These are phyloP conservation scores for Xanthoconium separans DNA, from an alignment of 1,284 basidiomycete genomes.

Conservation along the genomic window DNA sequence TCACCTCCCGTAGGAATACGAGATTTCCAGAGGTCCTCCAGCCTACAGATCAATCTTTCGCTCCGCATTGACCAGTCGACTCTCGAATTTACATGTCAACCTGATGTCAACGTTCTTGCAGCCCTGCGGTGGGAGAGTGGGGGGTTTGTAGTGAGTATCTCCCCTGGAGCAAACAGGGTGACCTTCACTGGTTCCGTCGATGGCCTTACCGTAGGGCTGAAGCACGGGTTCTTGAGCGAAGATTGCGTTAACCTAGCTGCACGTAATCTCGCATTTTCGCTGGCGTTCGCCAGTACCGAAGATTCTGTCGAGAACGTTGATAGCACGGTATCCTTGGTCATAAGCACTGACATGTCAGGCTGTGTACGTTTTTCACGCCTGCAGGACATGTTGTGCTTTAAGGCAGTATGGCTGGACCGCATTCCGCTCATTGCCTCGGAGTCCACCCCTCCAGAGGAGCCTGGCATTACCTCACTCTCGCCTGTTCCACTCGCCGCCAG, in stretches of 20 bases:
- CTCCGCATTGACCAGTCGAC: constrained; percentile 87
- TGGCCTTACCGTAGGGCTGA: constrained; percentile 74
- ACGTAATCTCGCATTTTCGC: constrained; percentile 71
- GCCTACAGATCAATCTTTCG: constrained; percentile 76
- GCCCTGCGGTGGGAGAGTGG: constrained; percentile 90
- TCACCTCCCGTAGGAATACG: constrained; percentile 8
- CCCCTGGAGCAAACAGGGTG: constrained; percentile 67
- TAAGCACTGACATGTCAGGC: constrained; percentile 78
- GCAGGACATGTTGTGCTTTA: constrained; percentile 86
- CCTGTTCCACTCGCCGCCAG: constrained; percentile 9
- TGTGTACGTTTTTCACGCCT: constrained; percentile 75
- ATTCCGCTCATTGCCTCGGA: constrained; percentile 70
- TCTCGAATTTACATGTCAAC: constrained; percentile 81
- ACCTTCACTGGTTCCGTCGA: constrained; percentile 77
- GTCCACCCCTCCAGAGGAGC: constrained; percentile 27
- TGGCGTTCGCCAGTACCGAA: constrained; percentile 58
- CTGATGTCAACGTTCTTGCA: constrained; percentile 86
- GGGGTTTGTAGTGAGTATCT: constrained; percentile 78
- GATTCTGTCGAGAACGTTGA: constrained; percentile 37
- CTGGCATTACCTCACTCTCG: constrained; percentile 15
- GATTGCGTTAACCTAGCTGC: constrained; percentile 75
- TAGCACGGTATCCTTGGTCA: constrained; percentile 64
- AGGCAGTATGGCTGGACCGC: constrained; percentile 86
- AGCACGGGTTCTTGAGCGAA: constrained; percentile 80
- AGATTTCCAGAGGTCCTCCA: constrained; percentile 36